Base-by-base conservation (phyloP, 2,329 filamentous ascomycete genomes). In the Huntiella savannae region DNA sequence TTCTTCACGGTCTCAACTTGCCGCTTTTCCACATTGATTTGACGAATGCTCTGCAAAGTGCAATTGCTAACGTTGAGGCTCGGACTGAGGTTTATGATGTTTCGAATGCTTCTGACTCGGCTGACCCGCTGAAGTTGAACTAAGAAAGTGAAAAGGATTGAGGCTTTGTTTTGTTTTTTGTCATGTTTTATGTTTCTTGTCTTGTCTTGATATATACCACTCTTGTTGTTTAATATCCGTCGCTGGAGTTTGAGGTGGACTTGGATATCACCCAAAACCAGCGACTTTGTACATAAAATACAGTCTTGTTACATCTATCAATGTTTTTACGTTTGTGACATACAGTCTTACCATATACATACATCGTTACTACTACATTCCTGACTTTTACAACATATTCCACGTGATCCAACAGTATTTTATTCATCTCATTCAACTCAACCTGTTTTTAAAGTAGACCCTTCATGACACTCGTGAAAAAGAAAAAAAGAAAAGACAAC, bases 21-120 rank as follows among this genome's bases (percentile, higher is more conserved):
- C 88, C 91, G 4, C 72, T 95, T 54, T 96, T 98, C 72, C 91
- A 98, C 58, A 75, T 94, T 45, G 91, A 96, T 59, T 63, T 96
- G 44, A 91, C 84, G 3, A 86, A 79, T 56, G 91, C 91, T 5
- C 62, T 96, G 54, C 83, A 95, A 61, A 85, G 79, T 54, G 88
- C 86, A 2, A 75, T 95, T 55, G 75, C 79, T 28, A 93, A 92
- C 54, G 72, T 83, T 0, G 74, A 84, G 60, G 69, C 67, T 0
- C 63, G 69, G 45, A 57, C 61, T 5, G 64, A 66, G 41, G 55
- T 53, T 6, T 45, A 41, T 33, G 45, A 44, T 11, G 38, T 28
- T 36, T 12, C 15, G 2, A 17, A 41, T 33, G 4, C 22, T n/a
- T 37, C 36, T 1, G 47, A 49, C 6, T 39, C 42, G 17, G 16